Conservation (phyloP, 2,329 filamentous ascomycete species). For the Neofusicoccum kwambonambiense region DNA sequence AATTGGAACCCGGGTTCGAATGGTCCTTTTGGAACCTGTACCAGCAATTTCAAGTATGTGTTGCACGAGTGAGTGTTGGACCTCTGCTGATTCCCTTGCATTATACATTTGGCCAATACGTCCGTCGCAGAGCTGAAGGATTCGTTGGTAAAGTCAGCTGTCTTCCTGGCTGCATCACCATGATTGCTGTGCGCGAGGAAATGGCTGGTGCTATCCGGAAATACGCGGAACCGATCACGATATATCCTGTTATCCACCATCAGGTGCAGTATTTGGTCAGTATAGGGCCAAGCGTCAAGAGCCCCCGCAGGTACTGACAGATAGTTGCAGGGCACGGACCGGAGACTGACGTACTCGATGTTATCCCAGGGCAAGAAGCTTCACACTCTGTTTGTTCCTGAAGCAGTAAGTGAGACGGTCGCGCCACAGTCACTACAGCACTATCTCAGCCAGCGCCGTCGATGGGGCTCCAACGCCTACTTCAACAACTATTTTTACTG, state of each 20-base stretch:
- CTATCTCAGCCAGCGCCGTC: slow-evolving; percentile 35
- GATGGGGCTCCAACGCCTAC: slow-evolving; percentile 39
- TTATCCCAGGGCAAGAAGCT: slow-evolving; percentile 23
- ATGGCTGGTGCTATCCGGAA: slow-evolving; percentile 25
- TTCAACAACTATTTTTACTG: slow-evolving; percentile 40
- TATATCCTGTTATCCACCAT: slow-evolving; percentile 24
- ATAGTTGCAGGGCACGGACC: slow-evolving; percentile 21
- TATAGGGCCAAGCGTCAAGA: neutral
- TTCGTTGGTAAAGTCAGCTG: slow-evolving; percentile 26
- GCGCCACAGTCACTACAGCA: slow-evolving; percentile 35
- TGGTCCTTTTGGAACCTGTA: slow-evolving; percentile 28
- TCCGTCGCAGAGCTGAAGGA: slow-evolving; percentile 25
- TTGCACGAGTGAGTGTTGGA: neutral
- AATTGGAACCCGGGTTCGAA: slow-evolving; percentile 25
- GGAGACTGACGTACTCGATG: slow-evolving; percentile 26
- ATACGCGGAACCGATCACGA: slow-evolving; percentile 26
- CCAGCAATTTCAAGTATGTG: slow-evolving; percentile 24
- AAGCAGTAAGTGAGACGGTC: slow-evolving; percentile 35
- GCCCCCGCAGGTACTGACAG: neutral
- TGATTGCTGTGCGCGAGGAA: slow-evolving; percentile 26
- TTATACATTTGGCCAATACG: slow-evolving; percentile 26
- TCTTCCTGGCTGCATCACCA: slow-evolving; percentile 27
- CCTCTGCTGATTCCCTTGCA: neutral
- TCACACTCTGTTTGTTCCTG: slow-evolving; percentile 33
- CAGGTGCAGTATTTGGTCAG: slow-evolving; percentile 25